Evolutionary conservation across 495 filamentous ascomycete species (phyloP).

Genomic region (Tuber aestivum): DNA sequence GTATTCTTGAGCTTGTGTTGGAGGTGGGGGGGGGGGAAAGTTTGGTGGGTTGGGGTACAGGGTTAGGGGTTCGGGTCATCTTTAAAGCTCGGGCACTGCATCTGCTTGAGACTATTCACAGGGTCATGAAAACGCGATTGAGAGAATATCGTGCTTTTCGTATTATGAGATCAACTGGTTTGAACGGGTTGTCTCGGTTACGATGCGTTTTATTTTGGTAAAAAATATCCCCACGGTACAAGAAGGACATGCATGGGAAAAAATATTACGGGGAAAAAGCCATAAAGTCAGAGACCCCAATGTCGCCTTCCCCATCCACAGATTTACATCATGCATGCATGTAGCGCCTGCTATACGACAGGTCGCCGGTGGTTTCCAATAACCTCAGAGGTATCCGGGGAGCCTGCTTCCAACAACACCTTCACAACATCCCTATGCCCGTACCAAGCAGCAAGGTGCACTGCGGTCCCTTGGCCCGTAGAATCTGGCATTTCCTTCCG

Average conservation of each 20-base stretch:
- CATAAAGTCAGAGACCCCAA: background rate
- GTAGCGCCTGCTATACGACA: background rate
- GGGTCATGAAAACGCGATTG: background rate
- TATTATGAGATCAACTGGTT: background rate
- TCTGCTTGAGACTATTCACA: background rate
- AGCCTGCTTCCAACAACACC: conserved; percentile 1
- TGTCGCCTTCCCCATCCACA: background rate
- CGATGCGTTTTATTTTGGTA: background rate
- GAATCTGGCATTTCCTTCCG: background rate
- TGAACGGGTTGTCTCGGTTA: background rate
- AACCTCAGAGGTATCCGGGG: background rate
- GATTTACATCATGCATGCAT: background rate
- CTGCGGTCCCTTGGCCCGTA: background rate
- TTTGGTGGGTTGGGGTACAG: background rate
- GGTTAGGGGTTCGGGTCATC: background rate
- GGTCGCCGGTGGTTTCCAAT: background rate
- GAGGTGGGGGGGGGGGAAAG: background rate
- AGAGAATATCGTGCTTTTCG: background rate
- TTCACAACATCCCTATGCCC: conserved; percentile 1
- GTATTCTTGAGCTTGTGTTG: background rate
- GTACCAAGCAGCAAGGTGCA: conserved; percentile 1
- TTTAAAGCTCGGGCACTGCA: background rate
- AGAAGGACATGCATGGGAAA: background rate
- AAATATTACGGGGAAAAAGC: background rate
- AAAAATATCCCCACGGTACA: background rate